Evolutionary conservation across 805 yeast genomes (phyloP).

Genomic region (Torulaspora quercuum): DNA sequence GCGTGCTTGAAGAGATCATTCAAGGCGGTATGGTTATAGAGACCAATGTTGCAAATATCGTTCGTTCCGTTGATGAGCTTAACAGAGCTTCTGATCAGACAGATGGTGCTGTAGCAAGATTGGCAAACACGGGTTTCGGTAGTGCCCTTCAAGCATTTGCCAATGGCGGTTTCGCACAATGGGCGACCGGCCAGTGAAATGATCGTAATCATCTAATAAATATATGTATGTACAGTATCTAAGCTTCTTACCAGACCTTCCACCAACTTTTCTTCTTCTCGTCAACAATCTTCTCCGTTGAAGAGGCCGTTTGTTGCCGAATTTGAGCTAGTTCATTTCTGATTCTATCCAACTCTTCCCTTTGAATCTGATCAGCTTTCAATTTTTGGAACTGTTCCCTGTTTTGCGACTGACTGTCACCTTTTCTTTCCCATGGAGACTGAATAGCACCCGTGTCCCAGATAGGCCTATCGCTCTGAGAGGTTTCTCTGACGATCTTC

Average conservation of each 20-base stretch:
- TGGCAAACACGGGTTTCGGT: conserved; percentile 27
- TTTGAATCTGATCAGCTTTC: conserved; percentile 35
- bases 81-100: conserved; percentile 30
- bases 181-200: conserved; percentile 37
- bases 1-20: conserved; percentile 85
- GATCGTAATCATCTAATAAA: conserved; percentile 4
- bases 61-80: conserved; percentile 67
- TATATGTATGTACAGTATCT: conserved; percentile 9
- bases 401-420: conserved; percentile 37
- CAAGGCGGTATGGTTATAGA: conserved; percentile 99
- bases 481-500: conserved; percentile 59
- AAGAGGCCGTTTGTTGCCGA: conserved; percentile 40
- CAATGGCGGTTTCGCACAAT: conserved; percentile 35
- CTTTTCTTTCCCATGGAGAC: conserved; percentile 58
- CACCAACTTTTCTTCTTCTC: conserved; percentile 37
- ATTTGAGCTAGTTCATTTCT: conserved; percentile 40
- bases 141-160: conserved; percentile 36
- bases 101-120: conserved; percentile 23
- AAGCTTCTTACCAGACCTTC: conserved; percentile 25
- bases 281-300: conserved; percentile 35
- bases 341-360: conserved; percentile 34
- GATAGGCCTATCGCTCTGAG: conserved; percentile 69
- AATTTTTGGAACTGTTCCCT: conserved; percentile 43
- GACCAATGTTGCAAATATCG: conserved; percentile 77
- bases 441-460: conserved; percentile 75